Conservation (phyloP, 768 basidiomycete genomes). For the Psilocybe cyanescens region DNA sequence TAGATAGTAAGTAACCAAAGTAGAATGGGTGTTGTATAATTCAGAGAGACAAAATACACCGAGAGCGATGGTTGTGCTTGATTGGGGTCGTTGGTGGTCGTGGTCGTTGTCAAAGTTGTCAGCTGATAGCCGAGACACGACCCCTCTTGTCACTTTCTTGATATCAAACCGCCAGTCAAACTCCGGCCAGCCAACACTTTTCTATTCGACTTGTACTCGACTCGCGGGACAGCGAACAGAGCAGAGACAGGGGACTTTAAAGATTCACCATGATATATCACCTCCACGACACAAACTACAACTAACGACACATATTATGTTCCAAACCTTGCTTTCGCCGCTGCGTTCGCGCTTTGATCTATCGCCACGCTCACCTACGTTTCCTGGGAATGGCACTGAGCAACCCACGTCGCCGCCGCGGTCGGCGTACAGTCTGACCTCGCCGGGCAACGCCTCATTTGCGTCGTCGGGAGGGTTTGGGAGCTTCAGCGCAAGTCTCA, state of each 20-base stretch:
- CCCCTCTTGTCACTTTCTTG: conserved; percentile 7
- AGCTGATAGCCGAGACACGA: conserved; percentile 5
- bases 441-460: conserved; percentile 12
- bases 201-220: background rate
- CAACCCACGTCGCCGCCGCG: conserved; percentile 9
- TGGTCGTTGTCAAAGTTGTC: background rate
- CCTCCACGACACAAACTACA: background rate
- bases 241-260: background rate
- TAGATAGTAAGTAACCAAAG: background rate
- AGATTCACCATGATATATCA: conserved; percentile 1
- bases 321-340: conserved; percentile 62
- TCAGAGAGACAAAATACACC: background rate
- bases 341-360: conserved; percentile 59
- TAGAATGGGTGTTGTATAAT: background rate
- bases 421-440: conserved; percentile 15
- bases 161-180: conserved; percentile 7
- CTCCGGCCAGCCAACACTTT: background rate
- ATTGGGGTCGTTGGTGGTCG: background rate
- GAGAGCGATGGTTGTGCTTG: background rate
- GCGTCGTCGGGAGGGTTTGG: conserved; percentile 15
- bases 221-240: background rate
- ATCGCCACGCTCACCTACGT: conserved; percentile 33
- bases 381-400: conserved; percentile 14
- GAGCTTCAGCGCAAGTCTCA: conserved; percentile 15
- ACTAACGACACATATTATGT: conserved; percentile 38